Conservation (phyloP, 768 basidiomycete genomes). For the Mycena filopes region DNA sequence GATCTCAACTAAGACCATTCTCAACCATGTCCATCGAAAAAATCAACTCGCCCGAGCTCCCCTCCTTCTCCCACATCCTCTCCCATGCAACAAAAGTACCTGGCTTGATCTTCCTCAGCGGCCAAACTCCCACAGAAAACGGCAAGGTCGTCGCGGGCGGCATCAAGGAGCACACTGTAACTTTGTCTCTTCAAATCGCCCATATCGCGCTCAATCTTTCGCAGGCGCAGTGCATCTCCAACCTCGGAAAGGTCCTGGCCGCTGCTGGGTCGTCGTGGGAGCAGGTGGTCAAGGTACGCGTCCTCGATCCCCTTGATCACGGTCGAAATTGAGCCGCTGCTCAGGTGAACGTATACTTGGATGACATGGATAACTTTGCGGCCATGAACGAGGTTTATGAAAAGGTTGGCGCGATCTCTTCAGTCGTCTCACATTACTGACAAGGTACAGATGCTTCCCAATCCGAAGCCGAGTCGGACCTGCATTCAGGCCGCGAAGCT, state of each 20-base stretch:
- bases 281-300: constrained; percentile 54
- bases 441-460: constrained; percentile 53
- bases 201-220: constrained; percentile 4
- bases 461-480: constrained; percentile 76
- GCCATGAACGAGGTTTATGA: constrained; percentile 69
- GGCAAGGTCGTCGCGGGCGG: constrained; percentile 65
- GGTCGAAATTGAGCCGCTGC: not conserved
- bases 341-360: constrained; percentile 67
- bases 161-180: constrained; percentile 68
- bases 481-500: constrained; percentile 80
- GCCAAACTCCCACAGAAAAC: constrained; percentile 64
- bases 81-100: constrained; percentile 54
- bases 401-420: constrained; percentile 48
- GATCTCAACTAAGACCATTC: too few species aligned
- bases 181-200: constrained; percentile 25
- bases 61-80: constrained; percentile 58
- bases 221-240: constrained; percentile 67
- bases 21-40: constrained; percentile 61
- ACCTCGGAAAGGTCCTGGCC: constrained; percentile 63
- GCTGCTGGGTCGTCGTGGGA: constrained; percentile 70
- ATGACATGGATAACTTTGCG: constrained; percentile 66
- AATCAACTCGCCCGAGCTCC: constrained; percentile 62
- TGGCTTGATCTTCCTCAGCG: constrained; percentile 70
- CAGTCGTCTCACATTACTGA: not conserved
- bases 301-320: not conserved